Evolutionary conservation across 495 filamentous ascomycete species (phyloP).

Genomic region (Xylaria acuta): DNA sequence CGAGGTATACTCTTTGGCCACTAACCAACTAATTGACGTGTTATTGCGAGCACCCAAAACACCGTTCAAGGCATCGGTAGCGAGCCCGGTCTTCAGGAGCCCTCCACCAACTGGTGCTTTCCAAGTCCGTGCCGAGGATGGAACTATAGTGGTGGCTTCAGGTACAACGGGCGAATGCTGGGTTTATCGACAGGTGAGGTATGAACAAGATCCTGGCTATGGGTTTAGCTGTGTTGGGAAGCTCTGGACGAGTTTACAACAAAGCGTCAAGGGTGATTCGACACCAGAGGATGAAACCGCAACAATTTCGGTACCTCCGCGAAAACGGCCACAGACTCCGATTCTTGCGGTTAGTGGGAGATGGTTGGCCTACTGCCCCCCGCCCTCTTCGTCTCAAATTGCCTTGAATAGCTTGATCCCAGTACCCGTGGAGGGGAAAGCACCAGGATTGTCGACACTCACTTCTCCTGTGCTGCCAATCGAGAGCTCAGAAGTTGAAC

Average conservation of each 20-base stretch:
- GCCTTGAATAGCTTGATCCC: slow-evolving; percentile 68
- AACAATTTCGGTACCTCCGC: slow-evolving; percentile 43
- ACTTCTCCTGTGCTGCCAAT: slow-evolving; percentile 78
- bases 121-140: slow-evolving; percentile 69
- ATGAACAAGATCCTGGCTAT: slow-evolving; percentile 40
- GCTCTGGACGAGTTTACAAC: slow-evolving; percentile 82
- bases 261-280: slow-evolving; percentile 51
- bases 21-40: slow-evolving; percentile 68
- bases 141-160: slow-evolving; percentile 74
- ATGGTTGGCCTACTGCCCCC: slow-evolving; percentile 87
- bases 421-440: slow-evolving; percentile 57
- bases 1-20: slow-evolving; percentile 81
- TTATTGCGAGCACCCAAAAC: slow-evolving; percentile 65
- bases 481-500: slow-evolving; percentile 75
- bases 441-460: slow-evolving; percentile 71
- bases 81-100: slow-evolving; percentile 60
- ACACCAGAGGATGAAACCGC: slow-evolving; percentile 53
- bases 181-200: slow-evolving; percentile 63
- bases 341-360: slow-evolving; percentile 77
- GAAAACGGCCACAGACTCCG: slow-evolving; percentile 59
- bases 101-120: slow-evolving; percentile 74
- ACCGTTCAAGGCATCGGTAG: slow-evolving; percentile 54
- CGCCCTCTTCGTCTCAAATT: slow-evolving; percentile 69
- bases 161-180: slow-evolving; percentile 85
- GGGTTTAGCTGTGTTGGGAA: slow-evolving; percentile 76